Evolutionary conservation across 2,329 filamentous ascomycete species (phyloP).

Genomic region (Diaporthe ilicicola): DNA sequence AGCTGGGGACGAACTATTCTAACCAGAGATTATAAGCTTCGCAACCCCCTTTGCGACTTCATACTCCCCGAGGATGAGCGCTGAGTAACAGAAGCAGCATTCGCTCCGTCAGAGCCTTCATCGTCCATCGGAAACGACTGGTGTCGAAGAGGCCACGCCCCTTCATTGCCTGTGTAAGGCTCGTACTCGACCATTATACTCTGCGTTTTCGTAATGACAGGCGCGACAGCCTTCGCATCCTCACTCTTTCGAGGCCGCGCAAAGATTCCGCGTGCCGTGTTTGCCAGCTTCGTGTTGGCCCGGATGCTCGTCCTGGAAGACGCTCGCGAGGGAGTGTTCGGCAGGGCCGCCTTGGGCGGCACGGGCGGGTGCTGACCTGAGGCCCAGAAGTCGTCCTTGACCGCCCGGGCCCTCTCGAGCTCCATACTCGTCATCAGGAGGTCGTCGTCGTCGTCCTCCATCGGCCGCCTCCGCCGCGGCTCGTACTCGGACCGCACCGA

Average conservation of each 20-base stretch:
- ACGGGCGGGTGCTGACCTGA: background rate
- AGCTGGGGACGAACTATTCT: background rate
- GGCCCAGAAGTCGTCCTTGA: background rate
- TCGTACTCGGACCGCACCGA: constrained; percentile 8
- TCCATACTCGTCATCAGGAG: constrained; percentile 10
- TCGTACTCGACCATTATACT: constrained; percentile 17
- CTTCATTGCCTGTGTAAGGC: background rate
- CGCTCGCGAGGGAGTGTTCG: constrained; percentile 4
- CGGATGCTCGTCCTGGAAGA: constrained; percentile 16
- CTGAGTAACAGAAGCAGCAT: background rate
- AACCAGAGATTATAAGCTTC: background rate
- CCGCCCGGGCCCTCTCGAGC: background rate
- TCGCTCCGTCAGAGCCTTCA: background rate
- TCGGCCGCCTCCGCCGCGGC: background rate
- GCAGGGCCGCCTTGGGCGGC: background rate
- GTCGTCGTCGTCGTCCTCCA: background rate
- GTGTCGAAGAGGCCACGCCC: background rate
- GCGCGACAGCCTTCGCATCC: background rate
- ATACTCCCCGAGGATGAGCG: constrained; percentile 6
- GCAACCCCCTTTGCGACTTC: background rate
- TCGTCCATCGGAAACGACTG: background rate
- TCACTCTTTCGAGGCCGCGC: constrained; percentile 3
- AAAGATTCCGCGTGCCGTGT: background rate
- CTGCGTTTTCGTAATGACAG: constrained; percentile 10
- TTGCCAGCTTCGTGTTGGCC: background rate